These are phyloP conservation scores for Erysimum pusillum DNA, from an alignment of 441 rosid species.

Conservation along the genomic window DNA sequence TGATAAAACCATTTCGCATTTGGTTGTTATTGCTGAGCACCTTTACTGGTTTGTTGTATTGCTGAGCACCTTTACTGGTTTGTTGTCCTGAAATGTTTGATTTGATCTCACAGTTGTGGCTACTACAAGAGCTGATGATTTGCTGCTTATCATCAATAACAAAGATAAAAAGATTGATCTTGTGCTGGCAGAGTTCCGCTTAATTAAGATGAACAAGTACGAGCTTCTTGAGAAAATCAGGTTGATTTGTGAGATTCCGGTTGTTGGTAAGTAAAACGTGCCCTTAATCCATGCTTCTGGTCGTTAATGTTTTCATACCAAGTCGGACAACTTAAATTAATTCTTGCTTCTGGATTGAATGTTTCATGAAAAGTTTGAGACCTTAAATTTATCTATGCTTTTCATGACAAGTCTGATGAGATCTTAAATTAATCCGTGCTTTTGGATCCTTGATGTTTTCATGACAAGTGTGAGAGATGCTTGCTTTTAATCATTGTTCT, in stretches of 20 bases:
- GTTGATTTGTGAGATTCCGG: neutral
- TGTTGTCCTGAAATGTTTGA: conserved; percentile 9
- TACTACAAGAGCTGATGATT: conserved; percentile 27
- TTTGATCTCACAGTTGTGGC: conserved; percentile 17
- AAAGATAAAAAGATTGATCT: conserved; percentile 22
- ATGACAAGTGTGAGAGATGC: conserved; percentile 13
- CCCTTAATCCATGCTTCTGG: neutral
- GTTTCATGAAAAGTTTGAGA: conserved; percentile 5
- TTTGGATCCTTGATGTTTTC: neutral
- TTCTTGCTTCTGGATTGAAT: neutral
- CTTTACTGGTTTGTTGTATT: too few relatives aligned
- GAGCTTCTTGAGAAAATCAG: conserved; percentile 16
- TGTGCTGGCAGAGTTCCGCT: conserved; percentile 9
- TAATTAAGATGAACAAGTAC: conserved; percentile 17
- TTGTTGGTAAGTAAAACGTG: conserved; percentile 4
- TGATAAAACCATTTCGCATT: neutral
- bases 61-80: conserved; percentile 2
- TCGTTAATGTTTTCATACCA: neutral
- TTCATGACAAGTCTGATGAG: conserved; percentile 1
- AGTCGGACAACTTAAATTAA: neutral
- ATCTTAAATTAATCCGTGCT: neutral
- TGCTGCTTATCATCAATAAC: conserved; percentile 14
- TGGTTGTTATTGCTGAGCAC: too few relatives aligned
- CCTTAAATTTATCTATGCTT: neutral
- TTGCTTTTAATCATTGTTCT: conserved; percentile 14